A percentile compares a stretch with the other conserved stretches of the same genome.
Conservation (phyloP, 495 filamentous ascomycete genomes). For the Lichenothelia convexa region DNA sequence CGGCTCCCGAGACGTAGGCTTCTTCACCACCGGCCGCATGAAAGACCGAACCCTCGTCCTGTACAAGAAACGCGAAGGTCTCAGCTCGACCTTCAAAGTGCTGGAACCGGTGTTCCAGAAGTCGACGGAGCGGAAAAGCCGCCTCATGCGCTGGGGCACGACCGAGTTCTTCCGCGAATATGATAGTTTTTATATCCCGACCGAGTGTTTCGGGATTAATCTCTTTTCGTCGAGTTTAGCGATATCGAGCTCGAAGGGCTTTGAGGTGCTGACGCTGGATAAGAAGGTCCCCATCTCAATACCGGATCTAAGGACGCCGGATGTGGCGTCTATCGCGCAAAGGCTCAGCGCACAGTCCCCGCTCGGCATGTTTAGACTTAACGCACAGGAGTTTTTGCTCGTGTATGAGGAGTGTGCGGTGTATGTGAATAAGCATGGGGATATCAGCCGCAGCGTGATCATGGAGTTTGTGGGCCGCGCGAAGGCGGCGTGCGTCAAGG, state of each 20-base stretch:
- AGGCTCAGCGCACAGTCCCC: conserved; percentile 62
- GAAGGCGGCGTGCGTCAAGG: conserved; percentile 18
- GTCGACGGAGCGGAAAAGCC: conserved; percentile 52
- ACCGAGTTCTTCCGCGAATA: conserved; percentile 97
- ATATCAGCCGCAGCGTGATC: conserved; percentile 76
- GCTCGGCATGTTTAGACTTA: conserved; percentile 90
- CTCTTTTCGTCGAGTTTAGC: conserved; percentile 87
- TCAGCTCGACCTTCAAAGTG: conserved; percentile 81
- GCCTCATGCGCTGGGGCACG: conserved; percentile 48
- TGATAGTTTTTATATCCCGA: conserved; percentile 95
- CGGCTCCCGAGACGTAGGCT: conserved; percentile 72
- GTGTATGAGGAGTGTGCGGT: conserved; percentile 88
- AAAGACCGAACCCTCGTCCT: conserved; percentile 88
- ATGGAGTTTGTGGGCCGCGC: conserved; percentile 95
- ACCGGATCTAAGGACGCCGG: conserved; percentile 60
- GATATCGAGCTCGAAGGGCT: conserved; percentile 76
- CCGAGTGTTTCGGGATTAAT: conserved; percentile 90
- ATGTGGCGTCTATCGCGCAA: conserved; percentile 59
- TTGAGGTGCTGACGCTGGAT: conserved; percentile 90
- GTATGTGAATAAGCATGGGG: conserved; percentile 95
- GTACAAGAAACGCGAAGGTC: conserved; percentile 87
- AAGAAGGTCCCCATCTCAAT: conserved; percentile 87
- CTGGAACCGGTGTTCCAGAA: conserved; percentile 92
- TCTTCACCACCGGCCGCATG: conserved; percentile 90
- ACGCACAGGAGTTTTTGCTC: conserved; percentile 66